Evolutionary conservation across 2,329 filamentous ascomycete genomes (phyloP), one percentile per base, ranked within the genome.

Genomic region (Aaosphaeria pasadenensis): DNA sequence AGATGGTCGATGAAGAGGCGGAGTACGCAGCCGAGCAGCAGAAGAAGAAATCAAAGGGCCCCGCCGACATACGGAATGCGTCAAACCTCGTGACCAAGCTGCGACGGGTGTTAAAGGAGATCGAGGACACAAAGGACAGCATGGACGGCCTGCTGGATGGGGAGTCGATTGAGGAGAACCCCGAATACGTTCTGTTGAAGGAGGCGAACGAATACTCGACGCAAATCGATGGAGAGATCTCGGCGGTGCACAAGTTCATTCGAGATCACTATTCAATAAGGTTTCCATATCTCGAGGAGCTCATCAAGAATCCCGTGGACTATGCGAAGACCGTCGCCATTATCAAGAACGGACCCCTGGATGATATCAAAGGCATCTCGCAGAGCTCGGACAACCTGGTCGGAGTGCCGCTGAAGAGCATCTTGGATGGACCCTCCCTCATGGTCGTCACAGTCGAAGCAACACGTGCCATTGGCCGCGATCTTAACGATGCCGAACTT

Each of bases 361-460:
- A 95, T 62, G 88, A 86, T 60, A 92, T 97, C 74, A 92, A 91
- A 69, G 76, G 80, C 2, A 79, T 96, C 42, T 86, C 91, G 50
- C 81, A 83, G 11, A 89, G 87, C 4, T 83, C 85, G 6, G 82
- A 95, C 51, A 96, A 97, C 63, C 77, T 88, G 7, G 78, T 95
- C 5, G 85, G 86, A 11, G 79, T 83, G 47, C 84, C 89, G 1
- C 79, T 99, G 36, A 87, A 87, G 63, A 83, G 85, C 1, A 86
- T 97, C 1, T 77, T 99, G 11, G 90, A 96, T 66, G 89, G 90
- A 0, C 90, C 94, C 1, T 89, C 89, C 0, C 76, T 97, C 61
- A 96, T 99, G 91, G 89, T 95, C 52, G 91, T 99, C 44, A 92
- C 90, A 1, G 87, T 97, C 7, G 94, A 97, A 74, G 92, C 91